Conservation (phyloP, 2,329 filamentous ascomycete species). For the Fusarium odoratissimum region DNA sequence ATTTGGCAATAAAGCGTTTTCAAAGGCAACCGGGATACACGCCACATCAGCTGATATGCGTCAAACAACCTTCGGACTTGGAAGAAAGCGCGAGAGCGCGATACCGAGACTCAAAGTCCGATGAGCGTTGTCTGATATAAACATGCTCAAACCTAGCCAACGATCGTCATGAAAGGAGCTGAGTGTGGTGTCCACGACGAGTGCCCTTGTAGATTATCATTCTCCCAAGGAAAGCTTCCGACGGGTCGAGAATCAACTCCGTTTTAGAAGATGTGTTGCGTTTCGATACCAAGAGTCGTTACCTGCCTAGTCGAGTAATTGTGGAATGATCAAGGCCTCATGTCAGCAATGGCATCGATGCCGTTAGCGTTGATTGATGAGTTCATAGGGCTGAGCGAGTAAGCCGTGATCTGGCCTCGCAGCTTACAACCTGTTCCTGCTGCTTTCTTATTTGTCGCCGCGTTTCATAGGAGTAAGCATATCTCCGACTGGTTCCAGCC, state of each 20-base stretch:
- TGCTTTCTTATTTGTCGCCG: background rate
- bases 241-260: background rate
- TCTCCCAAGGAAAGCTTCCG: background rate
- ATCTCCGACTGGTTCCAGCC: background rate
- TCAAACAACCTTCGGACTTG: constrained; percentile 4
- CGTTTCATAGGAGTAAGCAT: background rate
- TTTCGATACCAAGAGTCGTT: background rate
- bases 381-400: constrained; percentile 21
- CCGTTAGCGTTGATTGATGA: background rate
- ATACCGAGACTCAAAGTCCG: background rate
- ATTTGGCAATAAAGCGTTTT: background rate
- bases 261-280: background rate
- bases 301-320: background rate
- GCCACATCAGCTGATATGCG: constrained; percentile 22
- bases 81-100: constrained; percentile 25
- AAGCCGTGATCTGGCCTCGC: background rate
- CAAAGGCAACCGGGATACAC: background rate
- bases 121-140: background rate
- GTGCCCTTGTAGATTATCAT: background rate
- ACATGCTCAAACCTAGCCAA: background rate
- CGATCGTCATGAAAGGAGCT: background rate
- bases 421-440: background rate
- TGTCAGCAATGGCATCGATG: constrained; percentile 1
- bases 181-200: background rate
- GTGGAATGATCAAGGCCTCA: background rate